phyloP scores from a whole-genome alignment of 225 moss, liverwort and hornwort species.

The Asterella californica region DNA sequence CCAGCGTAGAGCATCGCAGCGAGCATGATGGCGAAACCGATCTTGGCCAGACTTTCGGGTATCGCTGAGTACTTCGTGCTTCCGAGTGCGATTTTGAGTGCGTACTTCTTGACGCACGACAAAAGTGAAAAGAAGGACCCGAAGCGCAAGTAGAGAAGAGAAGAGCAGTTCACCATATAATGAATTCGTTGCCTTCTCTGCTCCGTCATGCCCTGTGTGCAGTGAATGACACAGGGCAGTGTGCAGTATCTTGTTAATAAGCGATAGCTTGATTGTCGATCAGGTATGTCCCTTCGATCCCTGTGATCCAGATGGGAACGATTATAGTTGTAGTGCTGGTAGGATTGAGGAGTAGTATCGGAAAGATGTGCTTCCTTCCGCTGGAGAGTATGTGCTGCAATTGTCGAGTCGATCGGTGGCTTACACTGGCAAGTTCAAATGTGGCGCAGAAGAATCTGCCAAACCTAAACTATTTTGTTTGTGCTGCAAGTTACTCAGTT shows the following conservation, averaged over 20 bases:
- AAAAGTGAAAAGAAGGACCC: constrained; percentile 31
- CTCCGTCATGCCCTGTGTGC: background rate
- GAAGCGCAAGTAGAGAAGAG: constrained; percentile 22
- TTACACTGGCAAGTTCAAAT: too few relatives aligned
- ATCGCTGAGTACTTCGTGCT: constrained; percentile 35
- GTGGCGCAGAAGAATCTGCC: too few relatives aligned
- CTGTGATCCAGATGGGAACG: too few relatives aligned
- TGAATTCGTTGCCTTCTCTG: background rate
- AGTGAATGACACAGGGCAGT: background rate
- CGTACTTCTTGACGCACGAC: constrained; percentile 37
- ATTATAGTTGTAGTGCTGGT: too few relatives aligned
- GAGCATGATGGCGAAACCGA: constrained; percentile 25
- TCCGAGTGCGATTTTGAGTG: constrained; percentile 28
- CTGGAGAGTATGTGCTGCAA: too few relatives aligned
- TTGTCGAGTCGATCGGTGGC: too few relatives aligned
- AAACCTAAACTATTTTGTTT: too few relatives aligned
- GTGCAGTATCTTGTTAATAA: background rate
- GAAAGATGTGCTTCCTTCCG: too few relatives aligned
- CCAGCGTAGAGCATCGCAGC: background rate
- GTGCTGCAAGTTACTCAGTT: too few relatives aligned
- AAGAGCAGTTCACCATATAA: background rate
- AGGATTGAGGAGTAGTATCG: too few relatives aligned
- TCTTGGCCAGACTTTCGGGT: constrained; percentile 27
- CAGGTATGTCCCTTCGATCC: background rate
- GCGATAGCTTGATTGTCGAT: background rate